Base-by-base conservation (phyloP, 2,329 filamentous ascomycete species). In the Aspergillus costaricaensis region DNA sequence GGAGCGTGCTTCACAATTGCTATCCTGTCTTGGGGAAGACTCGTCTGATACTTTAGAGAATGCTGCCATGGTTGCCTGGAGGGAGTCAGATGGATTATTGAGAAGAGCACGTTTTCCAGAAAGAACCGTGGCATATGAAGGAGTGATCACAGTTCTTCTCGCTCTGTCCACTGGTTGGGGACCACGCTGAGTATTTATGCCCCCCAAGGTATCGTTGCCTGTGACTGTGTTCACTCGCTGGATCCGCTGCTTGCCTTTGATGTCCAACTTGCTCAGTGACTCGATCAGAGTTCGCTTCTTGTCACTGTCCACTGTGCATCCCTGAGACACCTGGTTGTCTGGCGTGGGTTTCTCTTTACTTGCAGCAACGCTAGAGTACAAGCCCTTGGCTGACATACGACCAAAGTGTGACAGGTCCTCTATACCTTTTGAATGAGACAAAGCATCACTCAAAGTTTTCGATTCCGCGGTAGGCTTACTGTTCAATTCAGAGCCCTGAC, bases 161-260 rank as follows among this genome's bases (percentile, higher is more conserved):
- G 25, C 25, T 6, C 10, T 49, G 12, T 23, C 19, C 23, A 17
- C 23, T 15, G 44, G 23, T 23, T 49, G 44, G 12, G 44, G 44
- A 27, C 15, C 23, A 17, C 21, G 44, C 21, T 3, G 41, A 14
- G 41, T 14, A 14, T 19, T 19, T 14, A 44, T 7, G 5, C 1
- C 44, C 27, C 41, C 47, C 12, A 19, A 12, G 14, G 39, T 38
- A 12, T 53, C 47, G 14, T 27, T n/a, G 15, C 48, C 39, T 21
- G 38, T 52, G 23, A 36, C 39, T 21, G 38, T 19, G 27, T 60
- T 25, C 27, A 47, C 48, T 19, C 21, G 10, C 38, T 25, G 15
- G 25, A 32, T 53, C 36, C 47, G 58, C 15, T 36, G 12, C 44
- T 57, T 60, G 15, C 44, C 47, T 52, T 56, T 56, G 7, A 15